Percentiles rank a stretch among this genome's conserved stretches.
Evolutionary conservation across 441 rosid genomes (phyloP).

Genomic region (Gossypium aridum): DNA sequence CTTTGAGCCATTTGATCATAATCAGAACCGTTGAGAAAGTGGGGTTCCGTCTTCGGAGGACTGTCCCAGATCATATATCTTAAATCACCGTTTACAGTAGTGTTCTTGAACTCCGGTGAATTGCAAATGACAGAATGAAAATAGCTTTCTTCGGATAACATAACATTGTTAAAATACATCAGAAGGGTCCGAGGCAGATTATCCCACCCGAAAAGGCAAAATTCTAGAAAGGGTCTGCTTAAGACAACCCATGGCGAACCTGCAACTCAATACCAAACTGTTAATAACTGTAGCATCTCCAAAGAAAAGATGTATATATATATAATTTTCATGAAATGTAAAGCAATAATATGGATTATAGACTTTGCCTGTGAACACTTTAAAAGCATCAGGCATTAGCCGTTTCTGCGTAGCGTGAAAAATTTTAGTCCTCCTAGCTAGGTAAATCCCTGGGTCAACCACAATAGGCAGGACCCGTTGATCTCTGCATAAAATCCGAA

Average conservation of each 20-base stretch:
- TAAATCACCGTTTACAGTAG: conserved; percentile 66
- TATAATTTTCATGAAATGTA: not conserved
- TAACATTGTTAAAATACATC: conserved; percentile 76
- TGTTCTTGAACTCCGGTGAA: conserved; percentile 67
- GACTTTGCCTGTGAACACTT: conserved; percentile 75
- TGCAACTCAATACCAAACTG: conserved; percentile 23
- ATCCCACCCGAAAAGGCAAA: conserved; percentile 83
- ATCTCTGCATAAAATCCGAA: conserved; percentile 34
- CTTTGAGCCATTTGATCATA: conserved; percentile 60
- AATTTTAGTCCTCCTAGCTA: conserved; percentile 73
- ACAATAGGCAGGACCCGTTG: conserved; percentile 74
- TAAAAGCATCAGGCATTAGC: conserved; percentile 65
- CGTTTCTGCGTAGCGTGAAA: conserved; percentile 74
- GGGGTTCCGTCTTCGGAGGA: conserved; percentile 87
- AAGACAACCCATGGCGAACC: conserved; percentile 82
- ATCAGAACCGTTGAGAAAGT: conserved; percentile 48
- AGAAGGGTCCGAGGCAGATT: conserved; percentile 75
- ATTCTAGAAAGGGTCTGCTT: conserved; percentile 72
- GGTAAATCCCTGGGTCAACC: conserved; percentile 76
- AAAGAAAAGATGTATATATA: not conserved
- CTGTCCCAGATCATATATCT: conserved; percentile 84
- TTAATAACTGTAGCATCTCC: conserved; percentile 1
- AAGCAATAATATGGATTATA: conserved; percentile 3
- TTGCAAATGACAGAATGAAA: conserved; percentile 82
- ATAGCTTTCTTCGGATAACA: conserved; percentile 68